Base-by-base conservation (phyloP, 257 asterid genomes). In the Echium plantagineum region DNA sequence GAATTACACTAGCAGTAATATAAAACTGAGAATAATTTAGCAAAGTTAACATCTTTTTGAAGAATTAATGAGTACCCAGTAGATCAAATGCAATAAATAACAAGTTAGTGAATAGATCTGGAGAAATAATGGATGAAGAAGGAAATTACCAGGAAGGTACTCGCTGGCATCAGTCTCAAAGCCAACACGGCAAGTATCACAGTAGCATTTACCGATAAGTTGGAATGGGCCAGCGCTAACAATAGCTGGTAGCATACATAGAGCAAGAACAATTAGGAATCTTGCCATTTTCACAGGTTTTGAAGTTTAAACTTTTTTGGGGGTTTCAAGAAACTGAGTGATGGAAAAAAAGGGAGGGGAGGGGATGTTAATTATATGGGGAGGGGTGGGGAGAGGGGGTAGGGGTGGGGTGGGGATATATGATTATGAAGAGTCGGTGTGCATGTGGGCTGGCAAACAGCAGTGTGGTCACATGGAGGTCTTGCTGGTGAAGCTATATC, bases 121-220 rank as follows among this genome's bases (percentile, higher is more conserved):
- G 15, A 42, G 17, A 42, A 42, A 42, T 0, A 42, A 42, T 42
- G 49, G 22, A 20, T 35, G 28, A 15, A 17, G 28, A 15, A 20
- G 54, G 1, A 52, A 63, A 18, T 70, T 59, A 87, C 96, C 89
- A 7, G 77, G 58, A 54, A 81, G 71, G 63, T 66, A 67, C 38
- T 66, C 73, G 58, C 81, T 46, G 67, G 87, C 90, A 8, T 64
- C 19, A 35, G 87, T 85, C 73, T 88, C 90, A 19, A 66, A 88
- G 47, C 95, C 96, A 59, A 87, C 85, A 56, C 77, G 88, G 81
- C 96, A 89, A 61, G 85, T 80, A 65, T 89, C 96, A 64, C 90
- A 81, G 76, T 83, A 85, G 7, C 67, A 80, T 18, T 15, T 55
- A 2, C 96, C 96, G 58, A 55, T 69, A 4, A 85, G 69, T 28